Conservation (phyloP, 1,284 basidiomycete species). For the Ganoderma meredithae region DNA sequence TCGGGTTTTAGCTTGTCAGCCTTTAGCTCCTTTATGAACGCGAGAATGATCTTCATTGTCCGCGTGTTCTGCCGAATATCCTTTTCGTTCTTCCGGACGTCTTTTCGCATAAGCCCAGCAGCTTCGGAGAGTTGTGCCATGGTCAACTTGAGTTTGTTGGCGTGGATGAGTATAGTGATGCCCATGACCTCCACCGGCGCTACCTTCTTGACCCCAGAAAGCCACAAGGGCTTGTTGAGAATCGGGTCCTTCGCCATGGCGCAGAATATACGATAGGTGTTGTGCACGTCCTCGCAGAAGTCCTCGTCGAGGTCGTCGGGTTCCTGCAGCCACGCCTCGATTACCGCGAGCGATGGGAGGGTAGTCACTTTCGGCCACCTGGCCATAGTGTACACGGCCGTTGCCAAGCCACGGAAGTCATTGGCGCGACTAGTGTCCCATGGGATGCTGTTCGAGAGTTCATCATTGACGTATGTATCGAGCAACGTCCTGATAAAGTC, state of each 20-base stretch:
- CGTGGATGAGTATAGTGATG: constrained; percentile 58
- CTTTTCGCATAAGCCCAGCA: constrained; percentile 56
- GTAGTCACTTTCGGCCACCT: constrained; percentile 46
- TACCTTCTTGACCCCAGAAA: constrained; percentile 51
- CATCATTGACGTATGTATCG: constrained; percentile 50
- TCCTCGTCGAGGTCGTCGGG: constrained; percentile 40
- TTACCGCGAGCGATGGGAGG: constrained; percentile 45
- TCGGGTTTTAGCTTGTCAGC: constrained; percentile 29
- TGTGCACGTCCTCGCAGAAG: constrained; percentile 46
- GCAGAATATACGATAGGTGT: constrained; percentile 54
- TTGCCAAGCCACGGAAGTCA: constrained; percentile 69
- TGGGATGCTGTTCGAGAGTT: constrained; percentile 52
- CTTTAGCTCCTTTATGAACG: constrained; percentile 33
- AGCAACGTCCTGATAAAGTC: constrained; percentile 61
- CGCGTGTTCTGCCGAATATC: constrained; percentile 39
- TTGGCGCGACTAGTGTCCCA: constrained; percentile 67
- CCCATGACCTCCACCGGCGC: constrained; percentile 71
- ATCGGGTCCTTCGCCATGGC: constrained; percentile 46
- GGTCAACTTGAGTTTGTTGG: constrained; percentile 47
- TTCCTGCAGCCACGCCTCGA: constrained; percentile 64
- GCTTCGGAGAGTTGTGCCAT: constrained; percentile 50
- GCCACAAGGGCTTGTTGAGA: constrained; percentile 39
- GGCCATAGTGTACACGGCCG: constrained; percentile 59
- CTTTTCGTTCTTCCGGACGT: constrained; percentile 49
- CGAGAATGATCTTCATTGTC: constrained; percentile 34